Percentiles rank a stretch among this genome's conserved stretches.
These are phyloP conservation scores for Verbena officinalis DNA, from an alignment of 257 asterid genomes.

Conservation along the genomic window DNA sequence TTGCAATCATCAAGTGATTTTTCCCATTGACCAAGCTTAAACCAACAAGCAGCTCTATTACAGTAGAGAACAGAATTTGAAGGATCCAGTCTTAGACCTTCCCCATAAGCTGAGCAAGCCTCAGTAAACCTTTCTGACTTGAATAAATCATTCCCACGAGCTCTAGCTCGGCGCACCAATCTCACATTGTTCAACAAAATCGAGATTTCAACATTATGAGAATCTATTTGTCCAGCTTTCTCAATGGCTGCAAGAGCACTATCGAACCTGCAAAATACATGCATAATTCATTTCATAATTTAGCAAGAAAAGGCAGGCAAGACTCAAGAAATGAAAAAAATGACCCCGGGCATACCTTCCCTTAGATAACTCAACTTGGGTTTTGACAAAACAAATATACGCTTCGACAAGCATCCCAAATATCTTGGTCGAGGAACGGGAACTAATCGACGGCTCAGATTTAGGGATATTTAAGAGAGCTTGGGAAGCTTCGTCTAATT, in stretches of 20 bases:
- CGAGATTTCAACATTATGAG: constrained; percentile 56
- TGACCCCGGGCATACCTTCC: constrained; percentile 61
- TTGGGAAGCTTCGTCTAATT: constrained; percentile 56
- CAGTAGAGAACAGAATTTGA: constrained; percentile 80
- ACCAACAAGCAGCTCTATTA: constrained; percentile 97
- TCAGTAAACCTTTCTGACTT: constrained; percentile 84
- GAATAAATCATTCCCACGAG: constrained; percentile 85
- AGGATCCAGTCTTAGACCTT: constrained; percentile 76
- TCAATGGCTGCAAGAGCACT: constrained; percentile 61
- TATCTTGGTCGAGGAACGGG: constrained; percentile 39
- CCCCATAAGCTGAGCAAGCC: constrained; percentile 87
- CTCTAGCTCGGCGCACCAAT: constrained; percentile 72
- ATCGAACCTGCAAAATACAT: constrained; percentile 61
- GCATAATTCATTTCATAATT: not conserved
- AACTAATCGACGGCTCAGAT: constrained; percentile 32
- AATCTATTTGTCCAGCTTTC: constrained; percentile 68
- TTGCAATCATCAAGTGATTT: constrained; percentile 79
- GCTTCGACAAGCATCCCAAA: constrained; percentile 75
- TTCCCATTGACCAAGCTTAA: constrained; percentile 79
- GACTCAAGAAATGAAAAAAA: not conserved
- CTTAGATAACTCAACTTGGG: constrained; percentile 68
- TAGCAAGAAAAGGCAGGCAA: too few species aligned
- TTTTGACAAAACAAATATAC: constrained; percentile 56
- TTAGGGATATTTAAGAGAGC: constrained; percentile 50
- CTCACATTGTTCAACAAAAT: constrained; percentile 49